Conservation (phyloP, 306 rosid species). For the Senna tora region DNA sequence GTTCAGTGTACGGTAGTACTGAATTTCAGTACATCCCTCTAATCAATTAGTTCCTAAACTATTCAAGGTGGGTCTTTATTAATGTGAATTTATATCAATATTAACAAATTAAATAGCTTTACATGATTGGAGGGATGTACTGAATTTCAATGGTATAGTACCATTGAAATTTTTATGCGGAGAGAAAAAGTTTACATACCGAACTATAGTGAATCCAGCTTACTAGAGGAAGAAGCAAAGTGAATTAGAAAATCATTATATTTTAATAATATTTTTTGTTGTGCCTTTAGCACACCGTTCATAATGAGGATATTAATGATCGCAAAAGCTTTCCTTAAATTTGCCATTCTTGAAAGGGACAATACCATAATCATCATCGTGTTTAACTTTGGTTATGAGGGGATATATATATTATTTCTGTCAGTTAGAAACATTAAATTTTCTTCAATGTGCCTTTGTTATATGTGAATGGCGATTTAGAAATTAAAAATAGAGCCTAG, state of each 20-base stretch:
- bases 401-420: background rate
- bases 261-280: background rate
- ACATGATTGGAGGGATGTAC: no score
- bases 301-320: background rate
- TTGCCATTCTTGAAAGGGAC: conserved; percentile 1
- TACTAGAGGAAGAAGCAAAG: no score
- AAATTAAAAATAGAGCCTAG: conserved; percentile 12
- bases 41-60: no score
- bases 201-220: no score
- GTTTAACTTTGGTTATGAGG: background rate
- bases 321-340: background rate
- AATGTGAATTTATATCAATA: no score
- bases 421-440: background rate
- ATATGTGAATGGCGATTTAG: background rate
- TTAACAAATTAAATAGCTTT: no score
- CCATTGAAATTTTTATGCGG: no score
- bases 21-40: no score
- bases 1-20: no score
- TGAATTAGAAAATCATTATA: background rate
- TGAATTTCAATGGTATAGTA: no score
- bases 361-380: conserved; percentile 1
- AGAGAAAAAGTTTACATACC: no score
- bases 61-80: no score
- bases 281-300: background rate
- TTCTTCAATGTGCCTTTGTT: background rate